Percentiles rank a stretch among this genome's conserved stretches.
phyloP scores from a whole-genome alignment of 441 rosid genomes.

The Corymbia calophylla region DNA sequence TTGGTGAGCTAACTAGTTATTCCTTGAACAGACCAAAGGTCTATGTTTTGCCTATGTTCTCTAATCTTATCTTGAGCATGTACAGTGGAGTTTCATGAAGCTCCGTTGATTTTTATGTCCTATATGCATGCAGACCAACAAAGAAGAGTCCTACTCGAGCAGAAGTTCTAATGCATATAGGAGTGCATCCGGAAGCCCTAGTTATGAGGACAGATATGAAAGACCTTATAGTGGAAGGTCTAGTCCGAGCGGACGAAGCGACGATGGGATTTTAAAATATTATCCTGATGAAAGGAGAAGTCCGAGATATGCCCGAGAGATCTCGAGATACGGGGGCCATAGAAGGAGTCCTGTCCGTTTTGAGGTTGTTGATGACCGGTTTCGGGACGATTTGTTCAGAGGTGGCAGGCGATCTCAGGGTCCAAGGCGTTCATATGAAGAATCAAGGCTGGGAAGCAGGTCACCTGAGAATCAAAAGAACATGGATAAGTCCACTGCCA shows the following conservation, averaged over 20 bases:
- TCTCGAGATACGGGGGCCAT: conserved; percentile 37
- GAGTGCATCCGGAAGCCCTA: conserved; percentile 34
- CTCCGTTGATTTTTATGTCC: neutral
- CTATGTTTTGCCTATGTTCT: neutral
- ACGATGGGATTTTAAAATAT: conserved; percentile 28
- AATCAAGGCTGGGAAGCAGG: conserved; percentile 25
- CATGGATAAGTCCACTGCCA: conserved; percentile 14
- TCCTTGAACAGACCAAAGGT: neutral
- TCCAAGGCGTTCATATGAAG: conserved; percentile 17
- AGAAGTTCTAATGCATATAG: conserved; percentile 22
- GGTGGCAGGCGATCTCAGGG: conserved; percentile 24
- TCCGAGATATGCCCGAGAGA: conserved; percentile 29
- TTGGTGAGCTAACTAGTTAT: conserved; percentile 30
- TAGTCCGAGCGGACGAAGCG: conserved; percentile 29
- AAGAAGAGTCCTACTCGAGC: conserved; percentile 28
- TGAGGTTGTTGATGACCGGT: conserved; percentile 87
- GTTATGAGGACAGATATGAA: conserved; percentile 27
- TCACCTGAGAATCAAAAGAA: conserved; percentile 36
- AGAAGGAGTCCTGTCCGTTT: conserved; percentile 48
- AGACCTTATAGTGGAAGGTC: conserved; percentile 12
- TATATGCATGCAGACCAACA: conserved; percentile 26
- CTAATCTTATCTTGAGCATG: neutral
- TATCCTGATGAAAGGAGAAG: conserved; percentile 50
- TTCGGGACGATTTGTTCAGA: conserved; percentile 35
- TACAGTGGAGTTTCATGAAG: neutral